A percentile compares a stretch with the other conserved stretches of the same genome.
Conservation (phyloP, 2,329 filamentous ascomycete species). For the Apiospora phragmitis region DNA sequence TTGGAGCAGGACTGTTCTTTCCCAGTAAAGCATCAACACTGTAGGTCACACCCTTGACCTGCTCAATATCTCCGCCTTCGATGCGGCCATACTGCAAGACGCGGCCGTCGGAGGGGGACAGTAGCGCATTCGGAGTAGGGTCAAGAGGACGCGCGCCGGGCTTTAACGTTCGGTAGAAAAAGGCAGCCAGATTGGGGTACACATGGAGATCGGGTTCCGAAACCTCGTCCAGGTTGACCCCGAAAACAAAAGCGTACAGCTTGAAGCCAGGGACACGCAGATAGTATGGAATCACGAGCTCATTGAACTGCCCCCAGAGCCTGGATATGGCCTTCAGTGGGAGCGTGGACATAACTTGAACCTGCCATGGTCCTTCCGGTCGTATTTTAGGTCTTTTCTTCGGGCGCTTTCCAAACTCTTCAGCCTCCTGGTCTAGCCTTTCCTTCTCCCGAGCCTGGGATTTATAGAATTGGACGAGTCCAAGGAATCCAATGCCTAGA, state of each 20-base stretch:
- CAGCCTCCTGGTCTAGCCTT: constrained; percentile 45
- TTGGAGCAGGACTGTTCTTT: constrained; percentile 56
- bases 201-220: constrained; percentile 83
- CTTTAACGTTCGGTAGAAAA: constrained; percentile 96
- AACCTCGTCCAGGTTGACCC: constrained; percentile 87
- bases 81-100: constrained; percentile 92
- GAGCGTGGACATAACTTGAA: constrained; percentile 90
- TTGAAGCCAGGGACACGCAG: constrained; percentile 87
- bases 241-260: constrained; percentile 86
- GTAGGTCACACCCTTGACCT: constrained; percentile 99
- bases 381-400: constrained; percentile 64
- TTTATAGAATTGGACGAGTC: constrained; percentile 81
- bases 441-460: constrained; percentile 60
- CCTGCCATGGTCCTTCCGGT: constrained; percentile 87
- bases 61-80: constrained; percentile 91
- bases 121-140: constrained; percentile 72
- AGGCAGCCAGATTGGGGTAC: constrained; percentile 91
- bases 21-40: constrained; percentile 91
- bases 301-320: constrained; percentile 89
- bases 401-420: constrained; percentile 43
- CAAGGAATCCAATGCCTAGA: constrained; percentile 81
- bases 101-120: constrained; percentile 88
- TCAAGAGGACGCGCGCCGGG: constrained; percentile 85
- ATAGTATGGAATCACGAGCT: constrained; percentile 83
- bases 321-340: constrained; percentile 89